Evolutionary conservation across 1,284 basidiomycete species (phyloP).

Genomic region (Cutaneotrichosporon cavernicola): DNA sequence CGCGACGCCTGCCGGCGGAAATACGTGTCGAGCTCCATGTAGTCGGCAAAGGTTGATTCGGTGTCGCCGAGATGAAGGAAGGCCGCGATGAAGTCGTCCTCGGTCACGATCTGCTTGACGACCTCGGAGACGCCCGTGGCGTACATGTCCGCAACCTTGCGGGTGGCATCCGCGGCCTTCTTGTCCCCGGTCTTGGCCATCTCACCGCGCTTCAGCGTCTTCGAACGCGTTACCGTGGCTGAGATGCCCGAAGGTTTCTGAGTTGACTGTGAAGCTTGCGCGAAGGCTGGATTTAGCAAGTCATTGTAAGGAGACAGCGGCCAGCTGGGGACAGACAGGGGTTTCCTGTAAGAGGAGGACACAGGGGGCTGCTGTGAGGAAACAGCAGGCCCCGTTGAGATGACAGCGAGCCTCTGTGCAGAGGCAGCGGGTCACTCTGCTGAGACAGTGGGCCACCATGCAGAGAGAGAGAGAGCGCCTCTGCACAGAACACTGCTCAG

Average conservation of each 20-base stretch:
- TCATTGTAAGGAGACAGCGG: too few species aligned
- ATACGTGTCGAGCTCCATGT: conserved; percentile 90
- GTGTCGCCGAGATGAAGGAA: conserved; percentile 89
- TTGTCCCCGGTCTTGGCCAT: conserved; percentile 6
- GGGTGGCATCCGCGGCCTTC: conserved; percentile 17
- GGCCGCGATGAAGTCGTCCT: conserved; percentile 85
- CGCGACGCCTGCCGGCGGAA: conserved; percentile 85
- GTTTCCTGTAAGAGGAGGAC: too few species aligned
- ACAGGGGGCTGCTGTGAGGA: too few species aligned
- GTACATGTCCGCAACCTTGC: conserved; percentile 59
- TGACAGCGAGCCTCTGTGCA: too few species aligned
- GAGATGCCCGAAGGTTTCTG: conserved; percentile 14
- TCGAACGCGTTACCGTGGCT: conserved; percentile 64
- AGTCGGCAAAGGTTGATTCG: conserved; percentile 89
- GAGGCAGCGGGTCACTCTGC: too few species aligned
- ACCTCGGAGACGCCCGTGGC: conserved; percentile 72
- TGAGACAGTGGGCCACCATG: too few species aligned
- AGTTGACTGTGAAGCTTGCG: conserved; percentile 6
- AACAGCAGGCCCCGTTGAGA: too few species aligned
- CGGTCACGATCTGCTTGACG: conserved; percentile 70
- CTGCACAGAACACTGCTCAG: too few species aligned
- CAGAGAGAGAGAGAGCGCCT: too few species aligned
- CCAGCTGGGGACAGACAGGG: too few species aligned
- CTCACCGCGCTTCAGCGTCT: conserved; percentile 60
- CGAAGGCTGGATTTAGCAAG: conserved; percentile 17